A percentile compares a stretch with the other conserved stretches of the same genome.
Conservation (phyloP, 176 grass and related monocot species). For the Oryza brachyantha region DNA sequence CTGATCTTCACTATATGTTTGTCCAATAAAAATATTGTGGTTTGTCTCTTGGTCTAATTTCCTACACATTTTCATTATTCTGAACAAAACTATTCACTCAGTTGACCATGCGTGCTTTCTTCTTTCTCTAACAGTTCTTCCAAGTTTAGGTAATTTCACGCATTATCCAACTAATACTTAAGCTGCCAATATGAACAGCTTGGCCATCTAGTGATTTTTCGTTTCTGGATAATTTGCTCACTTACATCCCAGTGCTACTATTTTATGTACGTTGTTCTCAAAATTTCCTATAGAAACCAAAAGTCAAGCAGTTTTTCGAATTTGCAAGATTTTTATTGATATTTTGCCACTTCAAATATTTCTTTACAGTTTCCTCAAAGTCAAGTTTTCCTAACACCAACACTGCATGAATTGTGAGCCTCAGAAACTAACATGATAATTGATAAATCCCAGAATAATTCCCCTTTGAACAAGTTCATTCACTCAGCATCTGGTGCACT, state of each 20-base stretch:
- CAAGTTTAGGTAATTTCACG: not conserved
- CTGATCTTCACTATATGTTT: not conserved
- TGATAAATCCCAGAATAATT: not conserved
- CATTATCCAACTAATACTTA: not conserved
- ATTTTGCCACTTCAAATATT: no score
- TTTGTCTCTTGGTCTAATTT: not conserved
- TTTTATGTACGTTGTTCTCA: not conserved
- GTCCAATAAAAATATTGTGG: not conserved
- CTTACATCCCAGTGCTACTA: not conserved
- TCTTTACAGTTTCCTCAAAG: not conserved
- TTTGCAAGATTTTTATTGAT: not conserved
- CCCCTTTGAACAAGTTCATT: not conserved
- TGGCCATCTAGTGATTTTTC: not conserved
- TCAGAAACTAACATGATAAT: no score
- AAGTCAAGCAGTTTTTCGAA: not conserved
- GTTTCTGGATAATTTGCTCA: not conserved
- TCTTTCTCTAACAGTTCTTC: not conserved
- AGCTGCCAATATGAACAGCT: not conserved
- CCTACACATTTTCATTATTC: not conserved
- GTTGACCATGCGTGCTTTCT: not conserved
- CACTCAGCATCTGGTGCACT: not conserved
- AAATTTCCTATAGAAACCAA: not conserved
- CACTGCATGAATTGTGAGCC: no score
- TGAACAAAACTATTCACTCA: not conserved
- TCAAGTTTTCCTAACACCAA: not conserved